These are phyloP conservation scores for Ascochyta rabiei DNA, from an alignment of 2,329 filamentous ascomycete species.

Conservation along the genomic window DNA sequence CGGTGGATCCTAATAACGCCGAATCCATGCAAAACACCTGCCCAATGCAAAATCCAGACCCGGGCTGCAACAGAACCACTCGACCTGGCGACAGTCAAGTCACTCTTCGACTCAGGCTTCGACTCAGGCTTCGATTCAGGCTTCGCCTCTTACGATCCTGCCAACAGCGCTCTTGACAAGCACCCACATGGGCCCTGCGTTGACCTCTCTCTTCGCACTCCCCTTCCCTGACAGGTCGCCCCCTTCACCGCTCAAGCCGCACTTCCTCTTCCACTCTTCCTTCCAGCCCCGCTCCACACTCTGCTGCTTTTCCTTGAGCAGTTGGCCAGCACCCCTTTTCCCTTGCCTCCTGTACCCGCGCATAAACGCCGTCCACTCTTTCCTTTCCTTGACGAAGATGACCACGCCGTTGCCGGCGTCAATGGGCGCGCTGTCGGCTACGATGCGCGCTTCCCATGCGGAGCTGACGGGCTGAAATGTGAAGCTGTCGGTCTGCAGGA, in stretches of 20 bases:
- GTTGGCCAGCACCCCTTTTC: slow-evolving; percentile 26
- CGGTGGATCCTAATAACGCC: slow-evolving; percentile 12
- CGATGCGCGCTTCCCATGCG: slow-evolving; percentile 32
- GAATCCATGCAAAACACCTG: slow-evolving; percentile 15
- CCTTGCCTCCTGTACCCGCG: slow-evolving; percentile 30
- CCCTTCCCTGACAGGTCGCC: slow-evolving; percentile 8
- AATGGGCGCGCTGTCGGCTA: slow-evolving; percentile 27
- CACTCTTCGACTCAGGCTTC: slow-evolving; percentile 24
- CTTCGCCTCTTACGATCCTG: slow-evolving; percentile 32
- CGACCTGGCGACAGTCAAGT: not conserved
- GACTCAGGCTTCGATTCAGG: slow-evolving; percentile 22
- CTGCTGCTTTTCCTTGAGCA: slow-evolving; percentile 28
- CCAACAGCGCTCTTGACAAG: slow-evolving; percentile 33
- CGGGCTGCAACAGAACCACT: slow-evolving; percentile 5
- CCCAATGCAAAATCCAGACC: slow-evolving; percentile 17
- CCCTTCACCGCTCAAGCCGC: slow-evolving; percentile 25
- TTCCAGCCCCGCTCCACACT: slow-evolving; percentile 30
- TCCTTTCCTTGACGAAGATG: slow-evolving; percentile 32
- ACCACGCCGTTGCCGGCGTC: slow-evolving; percentile 35
- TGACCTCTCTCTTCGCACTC: slow-evolving; percentile 26
- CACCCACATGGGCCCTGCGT: slow-evolving; percentile 37
- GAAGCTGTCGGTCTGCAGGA: slow-evolving; percentile 28
- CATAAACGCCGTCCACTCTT: slow-evolving; percentile 33
- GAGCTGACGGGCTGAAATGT: slow-evolving; percentile 26
- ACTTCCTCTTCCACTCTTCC: slow-evolving; percentile 33